phyloP scores from a whole-genome alignment of 1,284 basidiomycete species.

The Macrocystidia cucumis region DNA sequence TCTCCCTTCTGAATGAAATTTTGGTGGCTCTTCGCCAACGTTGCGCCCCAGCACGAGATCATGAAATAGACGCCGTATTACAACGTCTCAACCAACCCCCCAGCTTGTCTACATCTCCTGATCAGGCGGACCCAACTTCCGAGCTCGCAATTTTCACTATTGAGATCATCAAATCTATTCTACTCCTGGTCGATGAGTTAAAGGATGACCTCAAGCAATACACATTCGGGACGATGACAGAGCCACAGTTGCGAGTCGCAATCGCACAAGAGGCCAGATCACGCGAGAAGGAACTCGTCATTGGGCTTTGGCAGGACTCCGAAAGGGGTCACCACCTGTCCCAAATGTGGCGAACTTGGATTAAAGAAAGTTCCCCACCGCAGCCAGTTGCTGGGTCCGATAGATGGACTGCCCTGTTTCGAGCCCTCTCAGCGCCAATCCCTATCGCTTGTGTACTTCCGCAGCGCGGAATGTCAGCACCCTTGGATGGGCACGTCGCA shows the following conservation, averaged over 20 bases:
- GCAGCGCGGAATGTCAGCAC: conserved; percentile 1
- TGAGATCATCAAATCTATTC: conserved; percentile 34
- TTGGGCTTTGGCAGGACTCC: conserved; percentile 38
- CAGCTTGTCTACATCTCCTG: conserved; percentile 3
- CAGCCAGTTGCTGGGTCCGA: not conserved
- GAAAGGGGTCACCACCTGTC: conserved; percentile 20
- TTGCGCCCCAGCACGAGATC: conserved; percentile 61
- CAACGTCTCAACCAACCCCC: conserved; percentile 25
- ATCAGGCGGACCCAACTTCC: not conserved
- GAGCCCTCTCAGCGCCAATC: too few relatives aligned
- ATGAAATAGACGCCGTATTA: conserved; percentile 37
- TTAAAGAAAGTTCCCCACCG: not conserved
- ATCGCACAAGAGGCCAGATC: conserved; percentile 41
- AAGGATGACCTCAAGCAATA: conserved; percentile 56
- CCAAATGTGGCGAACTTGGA: conserved; percentile 34
- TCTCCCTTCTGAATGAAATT: conserved; percentile 42
- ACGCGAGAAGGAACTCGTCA: conserved; percentile 43
- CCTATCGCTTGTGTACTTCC: too few relatives aligned
- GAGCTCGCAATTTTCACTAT: conserved; percentile 25
- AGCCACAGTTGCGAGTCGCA: conserved; percentile 41
- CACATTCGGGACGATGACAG: conserved; percentile 52
- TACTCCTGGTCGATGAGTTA: conserved; percentile 50
- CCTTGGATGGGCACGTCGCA: conserved; percentile 1
- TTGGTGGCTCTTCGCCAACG: conserved; percentile 42
- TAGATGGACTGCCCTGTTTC: too few relatives aligned